These are phyloP conservation scores for Alternaria sp. DNA, from an alignment of 2,329 filamentous ascomycete species.

Conservation along the genomic window DNA sequence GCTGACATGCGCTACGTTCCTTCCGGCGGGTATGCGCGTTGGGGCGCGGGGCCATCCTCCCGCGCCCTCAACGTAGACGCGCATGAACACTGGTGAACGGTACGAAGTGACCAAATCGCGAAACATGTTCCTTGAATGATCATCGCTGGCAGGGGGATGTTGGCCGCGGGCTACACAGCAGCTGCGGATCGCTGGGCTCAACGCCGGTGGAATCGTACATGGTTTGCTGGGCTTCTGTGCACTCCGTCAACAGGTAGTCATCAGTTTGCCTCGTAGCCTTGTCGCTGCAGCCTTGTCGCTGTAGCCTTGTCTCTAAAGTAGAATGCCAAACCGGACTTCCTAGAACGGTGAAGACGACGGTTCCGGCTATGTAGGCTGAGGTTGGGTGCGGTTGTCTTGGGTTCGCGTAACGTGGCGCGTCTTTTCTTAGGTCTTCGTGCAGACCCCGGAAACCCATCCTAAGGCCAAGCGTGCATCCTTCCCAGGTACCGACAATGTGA, in stretches of 20 bases:
- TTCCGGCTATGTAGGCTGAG: background rate
- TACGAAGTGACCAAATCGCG: background rate
- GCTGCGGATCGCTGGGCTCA: background rate
- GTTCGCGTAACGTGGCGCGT: background rate
- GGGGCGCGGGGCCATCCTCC: constrained; percentile 7
- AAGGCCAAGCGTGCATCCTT: background rate
- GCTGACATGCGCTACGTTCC: constrained; percentile 23
- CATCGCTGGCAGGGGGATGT: background rate
- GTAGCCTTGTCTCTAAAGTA: background rate
- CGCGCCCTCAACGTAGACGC: constrained; percentile 2
- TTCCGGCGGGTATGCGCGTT: constrained; percentile 10
- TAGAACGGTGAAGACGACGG: background rate
- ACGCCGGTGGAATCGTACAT: background rate
- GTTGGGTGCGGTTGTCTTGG: background rate
- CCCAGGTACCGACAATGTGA: background rate
- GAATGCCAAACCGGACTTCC: background rate
- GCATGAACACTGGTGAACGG: constrained; percentile 4
- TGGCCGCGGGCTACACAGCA: background rate
- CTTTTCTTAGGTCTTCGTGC: constrained; percentile 13
- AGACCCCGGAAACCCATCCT: background rate
- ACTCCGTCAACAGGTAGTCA: background rate
- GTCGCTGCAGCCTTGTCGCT: background rate
- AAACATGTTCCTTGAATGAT: background rate
- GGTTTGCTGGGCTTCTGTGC: background rate
- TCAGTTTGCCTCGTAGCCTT: background rate